Conservation (phyloP, 768 basidiomycete genomes). For the Chalciporus sphaerocephalus region DNA sequence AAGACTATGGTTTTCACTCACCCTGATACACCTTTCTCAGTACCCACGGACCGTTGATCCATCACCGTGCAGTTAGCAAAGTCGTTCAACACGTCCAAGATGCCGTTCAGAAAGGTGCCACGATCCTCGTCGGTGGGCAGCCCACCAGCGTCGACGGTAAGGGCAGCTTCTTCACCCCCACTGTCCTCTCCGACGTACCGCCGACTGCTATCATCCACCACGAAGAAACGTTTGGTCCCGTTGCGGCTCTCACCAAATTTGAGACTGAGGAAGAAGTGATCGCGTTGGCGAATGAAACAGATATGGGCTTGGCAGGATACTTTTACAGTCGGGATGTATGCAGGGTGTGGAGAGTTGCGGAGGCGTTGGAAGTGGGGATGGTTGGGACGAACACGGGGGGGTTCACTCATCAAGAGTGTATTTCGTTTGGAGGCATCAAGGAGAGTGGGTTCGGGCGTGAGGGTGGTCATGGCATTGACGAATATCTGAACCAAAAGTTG, state of each 20-base stretch:
- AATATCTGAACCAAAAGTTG: conserved; percentile 80
- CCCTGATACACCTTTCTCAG: too few species aligned
- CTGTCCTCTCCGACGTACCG: conserved; percentile 84
- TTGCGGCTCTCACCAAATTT: conserved; percentile 85
- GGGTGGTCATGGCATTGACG: conserved; percentile 85
- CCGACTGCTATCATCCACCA: conserved; percentile 54
- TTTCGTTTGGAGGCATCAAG: conserved; percentile 90
- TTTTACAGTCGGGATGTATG: conserved; percentile 88
- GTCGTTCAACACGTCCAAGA: conserved; percentile 84
- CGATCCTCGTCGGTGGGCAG: conserved; percentile 87
- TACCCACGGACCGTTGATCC: conserved; percentile 97
- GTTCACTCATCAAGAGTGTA: conserved; percentile 70
- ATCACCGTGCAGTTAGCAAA: conserved; percentile 79
- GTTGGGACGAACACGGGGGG: conserved; percentile 80
- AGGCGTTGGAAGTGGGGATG: conserved; percentile 91
- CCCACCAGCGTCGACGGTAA: conserved; percentile 49
- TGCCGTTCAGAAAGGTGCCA: conserved; percentile 80
- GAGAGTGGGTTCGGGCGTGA: conserved; percentile 82
- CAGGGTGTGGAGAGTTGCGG: conserved; percentile 90
- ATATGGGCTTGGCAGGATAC: conserved; percentile 92
- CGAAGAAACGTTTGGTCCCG: conserved; percentile 96
- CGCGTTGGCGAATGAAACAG: conserved; percentile 73
- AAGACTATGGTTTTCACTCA: too few species aligned
- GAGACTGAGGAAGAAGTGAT: conserved; percentile 93
- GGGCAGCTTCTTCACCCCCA: conserved; percentile 77